phyloP scores from a whole-genome alignment of 192 early-diverging fungal species.

The Backusella tuberculispora region DNA sequence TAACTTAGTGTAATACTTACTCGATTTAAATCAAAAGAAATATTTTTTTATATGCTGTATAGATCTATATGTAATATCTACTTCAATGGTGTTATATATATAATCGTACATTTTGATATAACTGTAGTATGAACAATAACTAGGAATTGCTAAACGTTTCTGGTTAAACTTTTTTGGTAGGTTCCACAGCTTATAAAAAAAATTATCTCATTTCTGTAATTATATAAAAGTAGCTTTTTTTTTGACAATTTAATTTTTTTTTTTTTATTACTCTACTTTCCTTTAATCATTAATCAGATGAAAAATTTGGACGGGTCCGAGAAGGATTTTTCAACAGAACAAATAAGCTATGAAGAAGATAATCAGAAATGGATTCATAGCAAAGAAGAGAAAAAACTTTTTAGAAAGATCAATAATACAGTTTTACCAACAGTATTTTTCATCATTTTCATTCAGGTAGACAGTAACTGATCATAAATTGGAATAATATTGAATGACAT shows the following conservation, averaged over 20 bases:
- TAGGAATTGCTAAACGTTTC: not conserved
- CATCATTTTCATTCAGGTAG: conserved; percentile 17
- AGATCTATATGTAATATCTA: too few relatives aligned
- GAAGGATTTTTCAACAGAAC: not conserved
- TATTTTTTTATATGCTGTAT: too few relatives aligned
- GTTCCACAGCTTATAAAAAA: not conserved
- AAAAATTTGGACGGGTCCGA: not conserved
- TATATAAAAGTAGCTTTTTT: not conserved
- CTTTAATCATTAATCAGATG: not conserved
- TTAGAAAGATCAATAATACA: conserved; percentile 1
- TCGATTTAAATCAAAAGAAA: too few relatives aligned
- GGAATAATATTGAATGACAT: not conserved
- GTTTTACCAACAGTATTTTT: conserved; percentile 11
- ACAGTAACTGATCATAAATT: not conserved
- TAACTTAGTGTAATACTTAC: not conserved
- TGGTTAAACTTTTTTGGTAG: not conserved
- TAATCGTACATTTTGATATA: too few relatives aligned
- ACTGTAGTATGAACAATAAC: too few relatives aligned
- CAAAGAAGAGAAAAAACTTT: conserved; percentile 8
- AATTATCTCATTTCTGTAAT: not conserved
- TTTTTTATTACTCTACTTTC: conserved; percentile 1
- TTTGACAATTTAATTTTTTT: not conserved
- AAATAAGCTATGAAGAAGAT: not conserved
- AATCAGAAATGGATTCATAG: not conserved
- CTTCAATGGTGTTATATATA: too few relatives aligned